phyloP scores from a whole-genome alignment of 2,329 filamentous ascomycete genomes.

The Ceratocystis cubensis region DNA sequence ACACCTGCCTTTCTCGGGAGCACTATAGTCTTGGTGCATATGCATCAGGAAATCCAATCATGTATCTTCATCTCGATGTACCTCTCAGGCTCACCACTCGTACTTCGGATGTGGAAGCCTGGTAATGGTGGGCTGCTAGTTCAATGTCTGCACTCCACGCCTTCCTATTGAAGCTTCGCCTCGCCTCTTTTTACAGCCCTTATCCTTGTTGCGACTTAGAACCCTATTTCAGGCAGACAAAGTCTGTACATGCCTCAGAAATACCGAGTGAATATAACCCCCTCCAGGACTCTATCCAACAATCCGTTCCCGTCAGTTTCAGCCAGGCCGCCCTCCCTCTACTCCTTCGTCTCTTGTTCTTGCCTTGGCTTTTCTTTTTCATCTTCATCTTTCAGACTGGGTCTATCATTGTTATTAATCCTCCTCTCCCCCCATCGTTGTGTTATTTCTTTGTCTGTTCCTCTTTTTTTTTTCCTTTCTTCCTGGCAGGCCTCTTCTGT shows the following conservation, averaged over 20 bases:
- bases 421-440: background rate
- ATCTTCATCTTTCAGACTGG: background rate
- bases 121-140: too few species aligned
- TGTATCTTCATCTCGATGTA: background rate
- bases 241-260: background rate
- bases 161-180: background rate
- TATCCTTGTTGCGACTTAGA: background rate
- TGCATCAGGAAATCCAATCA: background rate
- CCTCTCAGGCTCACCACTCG: background rate
- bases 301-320: background rate
- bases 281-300: background rate
- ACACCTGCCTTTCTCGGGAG: background rate
- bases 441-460: too few species aligned
- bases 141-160: background rate
- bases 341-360: background rate
- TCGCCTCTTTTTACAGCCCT: background rate
- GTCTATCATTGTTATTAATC: background rate
- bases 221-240: background rate
- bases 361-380: background rate
- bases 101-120: background rate
- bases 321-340: background rate
- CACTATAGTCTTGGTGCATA: background rate
- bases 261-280: background rate
- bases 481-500: background rate
- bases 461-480: background rate